Conservation (phyloP, 441 rosid species). For the Brassica hybrid region DNA sequence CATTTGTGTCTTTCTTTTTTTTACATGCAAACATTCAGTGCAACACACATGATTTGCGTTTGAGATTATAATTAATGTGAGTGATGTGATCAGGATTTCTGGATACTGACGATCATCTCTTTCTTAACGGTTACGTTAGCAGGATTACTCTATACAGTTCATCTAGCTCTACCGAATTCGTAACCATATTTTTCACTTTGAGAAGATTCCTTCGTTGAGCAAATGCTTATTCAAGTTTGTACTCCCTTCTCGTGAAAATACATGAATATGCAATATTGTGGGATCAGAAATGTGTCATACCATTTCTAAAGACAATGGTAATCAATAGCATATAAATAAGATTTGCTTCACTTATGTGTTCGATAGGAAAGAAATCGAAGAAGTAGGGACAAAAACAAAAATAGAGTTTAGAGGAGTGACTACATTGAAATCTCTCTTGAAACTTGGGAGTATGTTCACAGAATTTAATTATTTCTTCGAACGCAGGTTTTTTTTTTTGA, state of each 20-base stretch:
- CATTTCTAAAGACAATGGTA: not conserved
- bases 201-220: constrained; percentile 45
- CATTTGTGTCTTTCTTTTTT: not conserved
- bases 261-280: not conserved
- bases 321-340: not conserved
- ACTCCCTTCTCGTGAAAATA: constrained; percentile 22
- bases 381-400: too few species aligned
- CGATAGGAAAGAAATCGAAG: too few species aligned
- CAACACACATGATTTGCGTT: not conserved
- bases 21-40: too few species aligned
- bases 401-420: too few species aligned
- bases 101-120: constrained; percentile 75
- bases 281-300: not conserved
- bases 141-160: constrained; percentile 56
- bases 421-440: too few species aligned
- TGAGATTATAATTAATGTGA: not conserved
- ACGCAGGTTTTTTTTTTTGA: too few species aligned
- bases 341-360: not conserved
- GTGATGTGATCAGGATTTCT: constrained; percentile 58
- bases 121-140: constrained; percentile 56
- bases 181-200: constrained; percentile 69
- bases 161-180: constrained; percentile 58
- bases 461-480: too few species aligned
- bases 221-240: constrained; percentile 20
- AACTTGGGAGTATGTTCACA: too few species aligned